Evolutionary conservation across 495 filamentous ascomycete genomes (phyloP).

Genomic region (Aspergillus bridgeri): DNA sequence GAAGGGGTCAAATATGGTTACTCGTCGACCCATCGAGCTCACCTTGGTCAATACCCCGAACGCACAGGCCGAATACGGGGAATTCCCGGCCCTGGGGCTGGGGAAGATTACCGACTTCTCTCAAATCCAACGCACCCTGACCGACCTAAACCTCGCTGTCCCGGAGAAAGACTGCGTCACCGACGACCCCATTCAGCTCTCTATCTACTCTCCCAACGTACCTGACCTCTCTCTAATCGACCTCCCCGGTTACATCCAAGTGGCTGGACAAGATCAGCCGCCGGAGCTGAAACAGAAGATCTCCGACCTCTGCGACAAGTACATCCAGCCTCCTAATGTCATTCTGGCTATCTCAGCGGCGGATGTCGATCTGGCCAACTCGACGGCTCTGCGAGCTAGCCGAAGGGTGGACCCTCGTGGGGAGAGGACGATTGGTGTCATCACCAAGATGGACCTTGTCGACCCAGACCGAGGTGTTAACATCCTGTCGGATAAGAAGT

Average conservation of each 20-base stretch:
- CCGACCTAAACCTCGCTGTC: conserved; percentile 91
- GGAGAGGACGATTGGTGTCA: conserved; percentile 94
- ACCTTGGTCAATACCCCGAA: conserved; percentile 95
- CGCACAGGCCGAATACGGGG: conserved; percentile 86
- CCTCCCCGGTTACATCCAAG: conserved; percentile 95
- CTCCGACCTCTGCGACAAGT: conserved; percentile 94
- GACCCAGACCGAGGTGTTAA: conserved; percentile 72
- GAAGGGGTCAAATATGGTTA: conserved; percentile 98
- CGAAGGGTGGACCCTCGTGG: conserved; percentile 89
- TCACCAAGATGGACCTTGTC: conserved; percentile 99
- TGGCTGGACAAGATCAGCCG: conserved; percentile 86
- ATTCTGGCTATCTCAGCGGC: conserved; percentile 97
- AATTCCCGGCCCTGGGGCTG: conserved; percentile 89
- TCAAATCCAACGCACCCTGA: conserved; percentile 87
- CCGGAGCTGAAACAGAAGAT: conserved; percentile 93
- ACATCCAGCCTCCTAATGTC: conserved; percentile 93
- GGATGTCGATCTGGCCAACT: conserved; percentile 96
- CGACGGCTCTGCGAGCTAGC: conserved; percentile 86
- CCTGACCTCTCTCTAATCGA: conserved; percentile 96
- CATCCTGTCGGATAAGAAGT: conserved; percentile 84
- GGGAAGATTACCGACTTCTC: conserved; percentile 92
- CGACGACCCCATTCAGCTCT: conserved; percentile 93
- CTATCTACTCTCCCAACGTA: conserved; percentile 91
- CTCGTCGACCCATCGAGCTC: conserved; percentile 90
- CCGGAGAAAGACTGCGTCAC: conserved; percentile 86